Base-by-base conservation (phyloP, 139 green algal genomes). In the Mychonastes homosphaera region DNA sequence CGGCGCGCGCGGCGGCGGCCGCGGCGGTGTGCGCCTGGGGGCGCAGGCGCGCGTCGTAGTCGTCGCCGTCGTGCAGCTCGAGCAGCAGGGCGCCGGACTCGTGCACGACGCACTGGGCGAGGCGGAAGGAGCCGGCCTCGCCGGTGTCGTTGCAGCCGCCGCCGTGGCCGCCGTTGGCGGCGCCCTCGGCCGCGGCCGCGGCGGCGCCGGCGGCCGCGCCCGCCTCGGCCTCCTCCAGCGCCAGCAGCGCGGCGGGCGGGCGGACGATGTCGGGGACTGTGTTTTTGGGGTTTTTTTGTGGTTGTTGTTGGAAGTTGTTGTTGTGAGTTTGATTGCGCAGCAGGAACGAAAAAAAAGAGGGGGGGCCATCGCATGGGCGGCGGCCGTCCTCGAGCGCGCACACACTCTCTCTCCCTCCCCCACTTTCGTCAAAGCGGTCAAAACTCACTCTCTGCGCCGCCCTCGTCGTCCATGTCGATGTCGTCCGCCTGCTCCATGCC, bases 71-170 rank as follows among this genome's bases (percentile, higher is more conserved):
- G 0, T 53, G 44, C 0, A 45, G 24, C 44, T 94, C 82, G 16
- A 94, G 78, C 55, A 94, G 72, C 59, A 94, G 65, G 4, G 84
- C 84, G 0, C 86, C 86, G 2, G 76, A 87, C n/a, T 48, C 16
- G 64, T 94, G 86, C 19, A 94, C 70, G 6, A 50, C 24, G 69
- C 80, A 93, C 13, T 67, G 62, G 3, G 76, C 51, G 21, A 89
- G 63, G 9, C 73, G 64, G 52, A 72, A 87, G 55, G 68, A 73
- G 55, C 80, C 69, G 0, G 64, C 62, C n/a, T 77, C 72, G 7
- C 70, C 67, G 21, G 63, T 23, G 13, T 52, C n/a, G 13, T 29
- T 8, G n/a, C 13, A 12, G 18, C 8, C n/a, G 45, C n/a, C n/a
- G 16, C 9, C 38, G 15, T 45, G 38, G 38, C 38, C 13, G 15